These are phyloP conservation scores for Dendryphion nanum DNA, from an alignment of 2,329 filamentous ascomycete species.

Conservation along the genomic window DNA sequence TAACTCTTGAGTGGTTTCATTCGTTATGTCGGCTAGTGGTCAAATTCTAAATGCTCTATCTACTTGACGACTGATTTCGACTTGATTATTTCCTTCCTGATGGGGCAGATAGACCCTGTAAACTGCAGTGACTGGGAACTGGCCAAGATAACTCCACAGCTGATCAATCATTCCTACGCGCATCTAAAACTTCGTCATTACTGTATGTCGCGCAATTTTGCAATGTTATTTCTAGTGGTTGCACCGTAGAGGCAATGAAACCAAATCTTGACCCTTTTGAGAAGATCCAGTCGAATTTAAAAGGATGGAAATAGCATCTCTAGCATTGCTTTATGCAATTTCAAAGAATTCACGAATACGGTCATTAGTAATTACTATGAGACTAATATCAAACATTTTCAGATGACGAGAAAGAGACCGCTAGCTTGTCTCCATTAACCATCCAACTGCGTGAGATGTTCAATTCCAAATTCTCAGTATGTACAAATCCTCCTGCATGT, in stretches of 20 bases:
- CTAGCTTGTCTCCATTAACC: constrained; percentile 17
- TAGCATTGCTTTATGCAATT: constrained; percentile 4
- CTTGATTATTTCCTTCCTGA: neutral
- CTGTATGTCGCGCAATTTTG: neutral
- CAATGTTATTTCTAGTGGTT: neutral
- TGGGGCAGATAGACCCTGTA: neutral
- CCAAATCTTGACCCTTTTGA: neutral
- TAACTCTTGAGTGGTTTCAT: too few relatives aligned
- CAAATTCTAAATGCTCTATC: too few relatives aligned
- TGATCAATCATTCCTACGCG: neutral
- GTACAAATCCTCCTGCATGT: neutral
- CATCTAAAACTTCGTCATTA: too few relatives aligned
- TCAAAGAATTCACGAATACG: constrained; percentile 25
- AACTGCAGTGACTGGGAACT: neutral
- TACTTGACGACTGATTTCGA: neutral
- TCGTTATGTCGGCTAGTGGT: too few relatives aligned
- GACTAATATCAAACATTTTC: constrained; percentile 18
- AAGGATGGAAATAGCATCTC: neutral
- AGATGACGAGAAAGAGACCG: constrained; percentile 10
- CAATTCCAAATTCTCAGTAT: constrained; percentile 19
- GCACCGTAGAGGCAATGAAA: neutral
- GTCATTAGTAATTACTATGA: constrained; percentile 42
- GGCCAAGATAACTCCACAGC: neutral
- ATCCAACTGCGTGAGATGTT: constrained; percentile 15
- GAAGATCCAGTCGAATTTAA: neutral